Evolutionary conservation across 768 basidiomycete species (phyloP).

Genomic region (Rhodocollybia butyracea): DNA sequence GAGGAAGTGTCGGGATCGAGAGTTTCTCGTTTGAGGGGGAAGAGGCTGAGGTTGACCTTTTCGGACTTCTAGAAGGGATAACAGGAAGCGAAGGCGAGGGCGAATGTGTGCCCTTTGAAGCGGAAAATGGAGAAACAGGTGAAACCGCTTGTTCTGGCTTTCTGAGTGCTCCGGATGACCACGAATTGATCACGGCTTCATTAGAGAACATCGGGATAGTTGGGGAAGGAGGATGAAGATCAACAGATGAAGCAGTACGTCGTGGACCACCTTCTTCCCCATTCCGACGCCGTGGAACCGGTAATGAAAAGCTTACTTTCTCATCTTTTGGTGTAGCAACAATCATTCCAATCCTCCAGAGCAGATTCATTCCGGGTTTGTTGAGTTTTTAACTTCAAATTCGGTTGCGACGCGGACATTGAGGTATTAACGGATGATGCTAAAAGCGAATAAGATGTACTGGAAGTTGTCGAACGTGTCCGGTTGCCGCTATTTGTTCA

Average conservation of each 20-base stretch:
- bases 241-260: background rate
- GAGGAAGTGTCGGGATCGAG: background rate
- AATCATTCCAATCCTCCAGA: slow-evolving; percentile 32
- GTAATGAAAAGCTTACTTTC: slow-evolving; percentile 27
- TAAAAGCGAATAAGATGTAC: background rate
- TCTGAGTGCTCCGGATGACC: too few species aligned
- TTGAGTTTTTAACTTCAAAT: slow-evolving; percentile 2
- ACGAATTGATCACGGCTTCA: slow-evolving; percentile 42
- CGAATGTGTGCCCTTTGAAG: too few species aligned
- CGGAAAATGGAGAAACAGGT: too few species aligned
- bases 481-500: too few species aligned
- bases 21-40: background rate
- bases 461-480: background rate
- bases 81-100: slow-evolving; percentile 26
- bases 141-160: too few species aligned
- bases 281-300: slow-evolving; percentile 34
- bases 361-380: background rate
- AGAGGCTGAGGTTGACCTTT: slow-evolving; percentile 10
- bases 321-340: slow-evolving; percentile 31
- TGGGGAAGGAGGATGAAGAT: slow-evolving; percentile 28
- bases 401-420: background rate
- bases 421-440: background rate
- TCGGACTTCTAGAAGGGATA: slow-evolving; percentile 12
- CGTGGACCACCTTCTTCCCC: background rate
- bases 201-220: slow-evolving; percentile 52